A percentile compares a stretch with the other conserved stretches of the same genome.
Conservation (phyloP, 2,329 filamentous ascomycete genomes). For the Fusarium nanum region DNA sequence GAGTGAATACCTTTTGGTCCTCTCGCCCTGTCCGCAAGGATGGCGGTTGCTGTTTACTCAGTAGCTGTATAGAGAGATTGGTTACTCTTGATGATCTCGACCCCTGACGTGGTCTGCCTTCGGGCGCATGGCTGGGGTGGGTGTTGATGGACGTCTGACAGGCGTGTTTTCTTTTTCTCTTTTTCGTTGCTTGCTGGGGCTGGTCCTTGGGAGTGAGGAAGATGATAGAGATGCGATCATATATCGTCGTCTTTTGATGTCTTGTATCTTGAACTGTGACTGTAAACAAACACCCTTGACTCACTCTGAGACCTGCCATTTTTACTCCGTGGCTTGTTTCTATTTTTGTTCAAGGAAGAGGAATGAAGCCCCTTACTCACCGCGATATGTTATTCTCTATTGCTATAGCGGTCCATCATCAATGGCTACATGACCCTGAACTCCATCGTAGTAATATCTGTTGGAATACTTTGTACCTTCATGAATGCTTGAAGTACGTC, state of each 20-base stretch:
- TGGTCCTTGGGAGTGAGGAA: conserved; percentile 64
- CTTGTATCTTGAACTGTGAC: background rate
- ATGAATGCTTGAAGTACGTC: too few species aligned
- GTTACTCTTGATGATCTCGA: conserved; percentile 84
- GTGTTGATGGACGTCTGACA: conserved; percentile 92
- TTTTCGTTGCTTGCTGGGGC: conserved; percentile 67
- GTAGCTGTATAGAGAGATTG: conserved; percentile 81
- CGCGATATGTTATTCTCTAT: conserved; percentile 66
- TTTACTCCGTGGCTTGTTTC: conserved; percentile 76
- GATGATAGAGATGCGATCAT: conserved; percentile 44
- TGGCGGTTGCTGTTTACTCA: conserved; percentile 58
- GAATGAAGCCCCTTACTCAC: conserved; percentile 73
- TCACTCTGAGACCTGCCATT: conserved; percentile 83
- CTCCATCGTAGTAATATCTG: background rate
- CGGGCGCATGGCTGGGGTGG: conserved; percentile 82
- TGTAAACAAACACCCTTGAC: conserved; percentile 64
- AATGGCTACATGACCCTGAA: conserved; percentile 62
- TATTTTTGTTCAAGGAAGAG: conserved; percentile 78
- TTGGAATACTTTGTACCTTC: too few species aligned
- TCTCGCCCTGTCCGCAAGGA: conserved; percentile 58
- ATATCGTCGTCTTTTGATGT: conserved; percentile 1
- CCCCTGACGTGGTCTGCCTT: conserved; percentile 78
- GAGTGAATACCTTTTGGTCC: conserved; percentile 45
- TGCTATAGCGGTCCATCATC: conserved; percentile 78
- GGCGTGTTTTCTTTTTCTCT: conserved; percentile 61